Evolutionary conservation across 2,329 filamentous ascomycete species (phyloP).

Genomic region (Graphiopsis chlorocephala): DNA sequence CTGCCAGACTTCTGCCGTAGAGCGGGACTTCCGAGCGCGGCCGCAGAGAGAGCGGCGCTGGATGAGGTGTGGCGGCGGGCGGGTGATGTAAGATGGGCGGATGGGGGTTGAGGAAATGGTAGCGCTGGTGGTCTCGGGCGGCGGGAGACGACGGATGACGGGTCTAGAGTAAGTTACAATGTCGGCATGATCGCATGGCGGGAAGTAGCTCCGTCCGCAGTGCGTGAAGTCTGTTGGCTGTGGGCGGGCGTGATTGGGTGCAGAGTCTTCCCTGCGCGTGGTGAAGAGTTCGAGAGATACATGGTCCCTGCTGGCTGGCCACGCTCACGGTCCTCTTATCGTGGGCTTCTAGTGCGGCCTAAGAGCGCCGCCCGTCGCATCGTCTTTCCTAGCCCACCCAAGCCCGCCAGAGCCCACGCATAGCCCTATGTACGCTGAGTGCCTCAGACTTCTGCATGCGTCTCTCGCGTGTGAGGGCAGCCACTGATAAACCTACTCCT

Average conservation of each 20-base stretch:
- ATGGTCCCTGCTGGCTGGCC: neutral
- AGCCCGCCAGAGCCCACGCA: neutral
- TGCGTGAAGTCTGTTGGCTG: neutral
- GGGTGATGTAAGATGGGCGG: neutral
- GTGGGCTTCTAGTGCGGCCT: constrained; percentile 7
- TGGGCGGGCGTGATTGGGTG: neutral
- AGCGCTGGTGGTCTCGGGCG: neutral
- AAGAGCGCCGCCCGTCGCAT: constrained; percentile 1
- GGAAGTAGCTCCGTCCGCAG: neutral
- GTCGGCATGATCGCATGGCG: neutral
- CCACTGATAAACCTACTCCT: neutral
- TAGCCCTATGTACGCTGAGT: neutral
- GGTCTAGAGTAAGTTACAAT: neutral
- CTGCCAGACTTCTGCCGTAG: constrained; percentile 1
- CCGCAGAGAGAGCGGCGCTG: neutral
- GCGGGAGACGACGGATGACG: neutral
- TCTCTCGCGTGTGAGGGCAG: neutral
- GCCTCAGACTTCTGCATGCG: neutral
- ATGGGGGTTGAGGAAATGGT: neutral
- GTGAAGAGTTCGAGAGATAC: neutral
- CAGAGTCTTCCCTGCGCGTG: neutral
- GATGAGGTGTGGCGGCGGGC: neutral
- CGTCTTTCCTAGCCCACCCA: neutral
- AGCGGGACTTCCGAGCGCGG: neutral
- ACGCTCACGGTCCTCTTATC: constrained; percentile 2